These are phyloP conservation scores for Lactifluus echinatus DNA, from an alignment of 768 basidiomycete species.

Conservation along the genomic window DNA sequence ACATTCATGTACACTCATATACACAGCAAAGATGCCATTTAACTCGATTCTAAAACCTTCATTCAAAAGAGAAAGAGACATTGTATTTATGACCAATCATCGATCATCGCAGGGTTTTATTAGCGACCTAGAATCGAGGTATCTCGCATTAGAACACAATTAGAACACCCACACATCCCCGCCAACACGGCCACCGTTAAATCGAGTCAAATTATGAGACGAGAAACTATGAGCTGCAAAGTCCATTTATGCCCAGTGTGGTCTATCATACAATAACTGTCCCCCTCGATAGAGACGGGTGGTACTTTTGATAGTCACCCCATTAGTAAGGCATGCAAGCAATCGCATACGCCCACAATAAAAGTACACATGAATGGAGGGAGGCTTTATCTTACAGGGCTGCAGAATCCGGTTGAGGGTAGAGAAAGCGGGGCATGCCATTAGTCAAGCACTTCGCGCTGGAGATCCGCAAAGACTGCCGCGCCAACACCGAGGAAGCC, in stretches of 20 bases:
- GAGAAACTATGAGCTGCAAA: neutral
- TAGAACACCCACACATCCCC: neutral
- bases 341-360: neutral
- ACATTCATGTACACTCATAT: slow-evolving; percentile 5
- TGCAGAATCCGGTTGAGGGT: neutral
- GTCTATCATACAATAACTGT: neutral
- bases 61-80: too few relatives aligned
- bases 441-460: slow-evolving; percentile 49
- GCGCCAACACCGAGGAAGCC: slow-evolving; percentile 63
- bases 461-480: slow-evolving; percentile 77
- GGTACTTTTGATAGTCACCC: neutral
- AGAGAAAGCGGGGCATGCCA: neutral
- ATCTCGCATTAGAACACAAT: neutral
- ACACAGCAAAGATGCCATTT: neutral
- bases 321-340: neutral
- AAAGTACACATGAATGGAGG: slow-evolving; percentile 12
- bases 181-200: neutral
- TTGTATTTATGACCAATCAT: too few relatives aligned
- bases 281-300: neutral
- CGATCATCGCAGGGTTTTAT: neutral
- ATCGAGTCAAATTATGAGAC: neutral
- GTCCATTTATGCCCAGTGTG: neutral
- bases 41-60: neutral
- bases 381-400: slow-evolving; percentile 11
- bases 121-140: neutral